Base-by-base conservation (phyloP, 116 monocot species). In the Iris pallida region DNA sequence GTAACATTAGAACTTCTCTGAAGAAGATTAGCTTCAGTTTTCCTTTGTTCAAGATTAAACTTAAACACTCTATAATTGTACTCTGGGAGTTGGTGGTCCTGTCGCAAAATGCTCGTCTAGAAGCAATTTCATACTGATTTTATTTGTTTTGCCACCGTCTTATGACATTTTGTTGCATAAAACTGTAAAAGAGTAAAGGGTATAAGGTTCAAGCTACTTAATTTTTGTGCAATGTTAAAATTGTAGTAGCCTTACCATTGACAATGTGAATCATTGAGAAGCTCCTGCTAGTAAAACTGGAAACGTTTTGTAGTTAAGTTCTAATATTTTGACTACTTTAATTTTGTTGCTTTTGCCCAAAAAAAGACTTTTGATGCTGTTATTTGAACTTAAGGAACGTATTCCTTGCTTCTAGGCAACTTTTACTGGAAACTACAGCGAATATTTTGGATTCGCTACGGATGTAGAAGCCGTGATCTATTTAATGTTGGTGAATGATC, bases 401-500 rank as follows among this genome's bases (percentile, higher is more conserved):
- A n/a, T n/a, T n/a, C 16, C 6, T 68, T 78, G 20, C 51, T 76
- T 75, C 47, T 75, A 96, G 96, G 79, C 89, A 8, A 61, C 59
- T 7, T 96, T 96, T 68, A 87, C 92, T 76, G 96, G 96, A 12
- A 92, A 96, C 69, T 96, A 96, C 81, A 81, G 69, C 59, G 96
- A 96, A 61, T 96, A 96, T 70, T 96, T 92, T 81, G 96, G 96
- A 70, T 81, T 83, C 46, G 89, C 92, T 20, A 92, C 96, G 49
- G 96, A 96, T 73, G 81, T 89, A 7, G 92, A 92, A 85, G 96
- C 96, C 15, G 75, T 96, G 17, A 76, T 87, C 43, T 96, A 96
- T 73, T 72, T 96, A 62, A 96, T 96, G 96, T 77, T 96, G 47
- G 89, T 96, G 16, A 96, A 96, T 74, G 96, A 96, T 83, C 68